Evolutionary conservation across 140 eudicot genomes (phyloP).

Genomic region (Cichorium intybus): DNA sequence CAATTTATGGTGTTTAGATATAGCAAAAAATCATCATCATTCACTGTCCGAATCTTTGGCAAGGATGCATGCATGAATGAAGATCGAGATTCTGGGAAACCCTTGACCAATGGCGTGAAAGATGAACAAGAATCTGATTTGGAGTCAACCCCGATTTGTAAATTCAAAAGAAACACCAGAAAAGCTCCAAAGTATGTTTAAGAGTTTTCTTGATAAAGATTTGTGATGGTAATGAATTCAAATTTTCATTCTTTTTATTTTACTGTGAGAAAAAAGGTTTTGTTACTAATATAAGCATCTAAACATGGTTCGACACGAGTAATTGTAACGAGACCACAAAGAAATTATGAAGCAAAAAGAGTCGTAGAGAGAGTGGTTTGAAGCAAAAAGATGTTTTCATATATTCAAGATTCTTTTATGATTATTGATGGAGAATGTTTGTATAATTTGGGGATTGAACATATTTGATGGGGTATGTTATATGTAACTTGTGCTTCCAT

Average conservation of each 20-base stretch:
- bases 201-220: neutral
- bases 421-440: neutral
- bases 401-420: neutral
- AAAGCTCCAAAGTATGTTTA: neutral
- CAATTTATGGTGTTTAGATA: conserved; percentile 27
- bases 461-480: no score
- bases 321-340: no score
- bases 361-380: no score
- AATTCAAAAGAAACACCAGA: neutral
- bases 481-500: neutral
- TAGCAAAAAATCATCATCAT: neutral
- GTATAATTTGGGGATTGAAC: no score
- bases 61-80: conserved; percentile 17
- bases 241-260: neutral
- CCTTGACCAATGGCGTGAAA: neutral
- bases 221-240: neutral
- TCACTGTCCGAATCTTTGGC: conserved; percentile 29
- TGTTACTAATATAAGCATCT: no score
- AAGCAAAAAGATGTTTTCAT: no score
- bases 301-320: neutral
- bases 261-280: neutral
- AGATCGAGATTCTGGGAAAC: conserved; percentile 7
- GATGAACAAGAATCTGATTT: conserved; percentile 5
- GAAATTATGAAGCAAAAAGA: no score
- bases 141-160: neutral